Percentiles rank a stretch among this genome's conserved stretches.
These are phyloP conservation scores for Cyclocybe cylindracea DNA, from an alignment of 768 basidiomycete species.

Conservation along the genomic window DNA sequence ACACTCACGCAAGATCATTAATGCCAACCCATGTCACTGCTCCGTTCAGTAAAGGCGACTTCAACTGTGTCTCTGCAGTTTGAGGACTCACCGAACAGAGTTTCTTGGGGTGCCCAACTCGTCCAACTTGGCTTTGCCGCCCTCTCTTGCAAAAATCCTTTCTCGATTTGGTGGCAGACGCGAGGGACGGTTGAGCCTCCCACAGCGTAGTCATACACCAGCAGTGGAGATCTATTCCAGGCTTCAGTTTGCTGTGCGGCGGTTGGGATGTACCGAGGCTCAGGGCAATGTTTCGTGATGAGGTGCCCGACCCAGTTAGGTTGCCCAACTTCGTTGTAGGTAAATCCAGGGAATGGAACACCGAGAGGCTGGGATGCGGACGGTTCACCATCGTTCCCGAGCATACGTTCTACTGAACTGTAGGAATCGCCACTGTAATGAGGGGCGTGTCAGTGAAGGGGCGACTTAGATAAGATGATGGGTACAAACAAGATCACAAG, in stretches of 20 bases:
- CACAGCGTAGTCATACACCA: conserved; percentile 60
- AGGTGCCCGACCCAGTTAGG: conserved; percentile 69
- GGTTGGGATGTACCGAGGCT: conserved; percentile 31
- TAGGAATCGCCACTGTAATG: conserved; percentile 62
- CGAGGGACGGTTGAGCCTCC: conserved; percentile 51
- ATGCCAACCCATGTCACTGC: conserved; percentile 69
- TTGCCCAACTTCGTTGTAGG: conserved; percentile 44
- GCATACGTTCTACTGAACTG: conserved; percentile 39
- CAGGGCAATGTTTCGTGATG: conserved; percentile 43
- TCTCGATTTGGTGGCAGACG: conserved; percentile 39
- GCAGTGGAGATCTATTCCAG: conserved; percentile 34
- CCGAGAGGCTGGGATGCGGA: conserved; percentile 48
- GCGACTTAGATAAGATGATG: background rate
- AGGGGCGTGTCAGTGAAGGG: background rate
- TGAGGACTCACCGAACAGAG: conserved; percentile 46
- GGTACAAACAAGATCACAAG: conserved; percentile 55
- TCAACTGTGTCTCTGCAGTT: background rate
- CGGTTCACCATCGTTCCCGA: conserved; percentile 28
- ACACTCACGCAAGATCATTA: conserved; percentile 59
- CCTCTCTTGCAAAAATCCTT: conserved; percentile 38
- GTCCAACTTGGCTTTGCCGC: conserved; percentile 37
- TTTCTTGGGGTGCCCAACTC: conserved; percentile 40
- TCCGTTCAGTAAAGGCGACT: background rate
- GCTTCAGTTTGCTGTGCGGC: conserved; percentile 26
- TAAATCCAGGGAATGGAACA: conserved; percentile 47